Percentiles rank a stretch among this genome's conserved stretches.
These are phyloP conservation scores for Aspergillus avenaceus DNA, from an alignment of 495 filamentous ascomycete species.

Conservation along the genomic window DNA sequence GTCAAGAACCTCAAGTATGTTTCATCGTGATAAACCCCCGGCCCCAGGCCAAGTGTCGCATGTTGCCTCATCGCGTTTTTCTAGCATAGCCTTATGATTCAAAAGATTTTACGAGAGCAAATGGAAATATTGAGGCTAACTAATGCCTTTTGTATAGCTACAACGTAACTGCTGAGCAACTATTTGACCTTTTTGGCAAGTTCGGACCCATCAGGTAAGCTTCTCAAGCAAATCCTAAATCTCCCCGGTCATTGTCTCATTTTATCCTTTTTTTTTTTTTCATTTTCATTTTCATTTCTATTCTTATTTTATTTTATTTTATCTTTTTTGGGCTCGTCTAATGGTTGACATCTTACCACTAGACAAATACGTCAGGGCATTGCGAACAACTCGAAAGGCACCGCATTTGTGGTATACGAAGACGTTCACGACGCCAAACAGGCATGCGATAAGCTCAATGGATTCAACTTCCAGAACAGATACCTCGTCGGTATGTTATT, in stretches of 20 bases:
- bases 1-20: constrained; percentile 93
- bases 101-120: too few relatives aligned
- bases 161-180: constrained; percentile 89
- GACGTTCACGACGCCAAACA: constrained; percentile 98
- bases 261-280: too few relatives aligned
- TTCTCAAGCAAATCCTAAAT: background rate
- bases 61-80: too few relatives aligned
- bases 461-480: constrained; percentile 99
- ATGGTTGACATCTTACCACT: background rate
- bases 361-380: constrained; percentile 99
- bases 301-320: too few relatives aligned
- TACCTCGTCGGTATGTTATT: constrained; percentile 88
- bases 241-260: too few relatives aligned
- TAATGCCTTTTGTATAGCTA: constrained; percentile 53
- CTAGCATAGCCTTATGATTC: background rate
- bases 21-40: constrained; percentile 15
- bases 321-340: background rate
- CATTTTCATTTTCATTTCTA: too few relatives aligned
- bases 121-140: constrained; percentile 17
- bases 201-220: constrained; percentile 89
- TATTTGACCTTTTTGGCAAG: constrained; percentile 93
- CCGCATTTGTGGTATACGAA: constrained; percentile 97
- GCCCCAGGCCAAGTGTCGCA: constrained; percentile 5
- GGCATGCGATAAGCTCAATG: constrained; percentile 98
- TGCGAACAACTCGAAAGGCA: constrained; percentile 94